Evolutionary conservation across 2,329 filamentous ascomycete genomes (phyloP).

Genomic region (Alternaria hordeiaustralica): DNA sequence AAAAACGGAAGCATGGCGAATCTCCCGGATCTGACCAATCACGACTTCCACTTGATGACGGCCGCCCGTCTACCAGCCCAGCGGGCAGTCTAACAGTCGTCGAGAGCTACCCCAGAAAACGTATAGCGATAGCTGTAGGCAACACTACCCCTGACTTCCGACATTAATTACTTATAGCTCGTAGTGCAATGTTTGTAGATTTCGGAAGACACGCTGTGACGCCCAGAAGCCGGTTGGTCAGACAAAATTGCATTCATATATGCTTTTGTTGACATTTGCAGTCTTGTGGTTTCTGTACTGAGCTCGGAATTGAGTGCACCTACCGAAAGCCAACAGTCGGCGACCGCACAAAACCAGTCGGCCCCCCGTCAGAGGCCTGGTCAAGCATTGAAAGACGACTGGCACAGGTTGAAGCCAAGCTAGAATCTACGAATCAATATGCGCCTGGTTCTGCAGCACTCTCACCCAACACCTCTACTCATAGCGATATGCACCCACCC

Average conservation of each 20-base stretch:
- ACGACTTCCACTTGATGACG: constrained; percentile 6
- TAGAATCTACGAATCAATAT: constrained; percentile 27
- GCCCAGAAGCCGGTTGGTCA: constrained; percentile 26
- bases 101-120: constrained; percentile 28
- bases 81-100: constrained; percentile 12
- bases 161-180: background rate
- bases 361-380: constrained; percentile 24
- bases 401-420: constrained; percentile 28
- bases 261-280: background rate
- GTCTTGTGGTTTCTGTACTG: constrained; percentile 27
- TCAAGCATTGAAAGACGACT: constrained; percentile 31
- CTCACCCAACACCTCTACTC: constrained; percentile 22
- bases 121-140: background rate
- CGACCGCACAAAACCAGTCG: constrained; percentile 23
- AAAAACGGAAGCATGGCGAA: constrained; percentile 25
- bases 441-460: constrained; percentile 21
- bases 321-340: constrained; percentile 34
- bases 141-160: constrained; percentile 2
- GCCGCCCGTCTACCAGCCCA: constrained; percentile 13
- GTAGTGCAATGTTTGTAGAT: constrained; percentile 39
- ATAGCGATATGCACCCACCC: constrained; percentile 17
- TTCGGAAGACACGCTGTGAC: constrained; percentile 38
- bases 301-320: constrained; percentile 37
- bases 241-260: background rate
- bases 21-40: constrained; percentile 2